Evolutionary conservation across 1,139 yeast species (phyloP), one percentile per base, ranked within the genome.

Genomic region (Hyphopichia fennica): DNA sequence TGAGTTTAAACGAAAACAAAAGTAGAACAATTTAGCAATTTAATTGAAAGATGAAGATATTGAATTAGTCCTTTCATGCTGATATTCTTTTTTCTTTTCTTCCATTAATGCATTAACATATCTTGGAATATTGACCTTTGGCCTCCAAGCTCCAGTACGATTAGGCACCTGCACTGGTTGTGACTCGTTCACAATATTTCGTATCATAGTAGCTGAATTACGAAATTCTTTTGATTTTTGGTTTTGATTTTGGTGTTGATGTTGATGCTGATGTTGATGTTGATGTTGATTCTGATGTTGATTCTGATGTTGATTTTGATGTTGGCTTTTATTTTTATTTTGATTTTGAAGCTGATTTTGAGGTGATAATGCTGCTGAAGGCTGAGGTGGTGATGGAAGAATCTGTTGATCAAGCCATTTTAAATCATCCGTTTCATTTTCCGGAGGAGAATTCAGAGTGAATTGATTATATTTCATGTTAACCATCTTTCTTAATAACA

Each of bases 401-500:
- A 53, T 34, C 2, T 55, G 49, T 14, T 43, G 35, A 25, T 49
- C 41, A 15, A 65, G 46, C 68, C 69, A 64, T 14, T 39, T 17
- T 20, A 42, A 43, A 25, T 52, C 52, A 17, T 49, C 48, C 9
- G 31, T 36, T 2, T 39, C 28, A 6, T 41, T 29, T 17, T 38
- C 38, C 10, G 45, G 31, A 10, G 42, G 37, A 13, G 48, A 33
- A 36, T 47, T 27, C 22, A n/a, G 23, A 13, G 27, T 10, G 20
- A 29, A 35, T 30, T 38, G 34, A 15, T 42, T 40, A 30, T 39
- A 41, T 18, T 30, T 36, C n/a, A 40, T 23, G n/a, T 44, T 37
- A 14, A 58, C 59, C 45, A 66, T 47, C 17, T 54, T 57, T 37
- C 75, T 55, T 32, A 76, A 54, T 20, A 65, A 52, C 1, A 60